Conservation (phyloP, 805 yeast genomes). For the Candida taoyuanica region DNA sequence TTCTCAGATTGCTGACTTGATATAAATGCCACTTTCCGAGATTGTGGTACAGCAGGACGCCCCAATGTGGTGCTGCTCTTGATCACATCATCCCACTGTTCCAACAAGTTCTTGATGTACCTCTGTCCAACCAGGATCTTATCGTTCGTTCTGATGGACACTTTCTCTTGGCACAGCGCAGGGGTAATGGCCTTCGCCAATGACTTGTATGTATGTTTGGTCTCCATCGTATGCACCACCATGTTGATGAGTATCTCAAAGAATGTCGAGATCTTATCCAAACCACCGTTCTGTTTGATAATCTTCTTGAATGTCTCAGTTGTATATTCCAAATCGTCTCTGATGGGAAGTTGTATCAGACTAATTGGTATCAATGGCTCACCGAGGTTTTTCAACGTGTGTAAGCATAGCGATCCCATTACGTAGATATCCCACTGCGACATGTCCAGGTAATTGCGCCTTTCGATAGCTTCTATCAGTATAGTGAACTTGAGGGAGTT, state of each 20-base stretch:
- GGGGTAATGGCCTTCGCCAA: constrained; percentile 31
- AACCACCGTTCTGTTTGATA: constrained; percentile 25
- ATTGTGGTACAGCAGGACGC: constrained; percentile 9
- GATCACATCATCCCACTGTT: constrained; percentile 37
- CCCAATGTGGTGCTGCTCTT: too few species aligned
- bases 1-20: constrained; percentile 6
- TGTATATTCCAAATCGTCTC: constrained; percentile 44
- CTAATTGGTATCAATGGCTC: constrained; percentile 49
- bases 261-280: constrained; percentile 35
- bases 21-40: constrained; percentile 14
- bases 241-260: constrained; percentile 44
- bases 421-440: constrained; percentile 59
- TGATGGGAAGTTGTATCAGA: constrained; percentile 47
- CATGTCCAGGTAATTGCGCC: constrained; percentile 54
- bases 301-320: constrained; percentile 32
- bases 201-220: constrained; percentile 37
- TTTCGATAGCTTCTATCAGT: constrained; percentile 43
- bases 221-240: constrained; percentile 31
- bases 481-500: constrained; percentile 41
- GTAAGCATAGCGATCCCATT: constrained; percentile 38
- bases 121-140: constrained; percentile 47
- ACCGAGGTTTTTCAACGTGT: constrained; percentile 48
- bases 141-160: constrained; percentile 40
- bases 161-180: constrained; percentile 49
- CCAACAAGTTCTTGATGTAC: constrained; percentile 48